phyloP scores from a whole-genome alignment of 805 yeast genomes.

The Candida adriatica region DNA sequence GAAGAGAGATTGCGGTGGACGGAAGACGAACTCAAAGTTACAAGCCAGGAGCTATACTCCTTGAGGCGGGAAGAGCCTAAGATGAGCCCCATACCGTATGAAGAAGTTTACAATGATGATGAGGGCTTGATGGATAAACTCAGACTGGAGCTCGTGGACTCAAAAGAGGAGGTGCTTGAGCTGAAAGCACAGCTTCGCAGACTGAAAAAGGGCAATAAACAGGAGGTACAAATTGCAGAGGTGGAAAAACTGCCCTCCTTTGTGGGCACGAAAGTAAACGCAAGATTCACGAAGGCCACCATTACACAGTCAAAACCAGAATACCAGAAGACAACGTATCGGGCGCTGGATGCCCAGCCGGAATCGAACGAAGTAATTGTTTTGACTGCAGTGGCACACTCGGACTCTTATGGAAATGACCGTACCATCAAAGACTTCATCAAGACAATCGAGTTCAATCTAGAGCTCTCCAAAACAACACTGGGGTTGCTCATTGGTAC shows the following conservation, averaged over 20 bases:
- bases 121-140: background rate
- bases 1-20: constrained; percentile 2
- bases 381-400: constrained; percentile 21
- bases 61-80: too few relatives aligned
- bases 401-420: constrained; percentile 30
- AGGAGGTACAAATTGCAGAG: too few relatives aligned
- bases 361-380: constrained; percentile 10
- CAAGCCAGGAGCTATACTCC: constrained; percentile 5
- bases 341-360: constrained; percentile 3
- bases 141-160: background rate
- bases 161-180: constrained; percentile 4
- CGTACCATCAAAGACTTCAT: constrained; percentile 30
- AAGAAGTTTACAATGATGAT: too few relatives aligned
- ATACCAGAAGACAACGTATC: constrained; percentile 10
- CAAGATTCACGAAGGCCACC: constrained; percentile 4
- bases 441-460: constrained; percentile 24
- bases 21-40: constrained; percentile 4
- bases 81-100: too few relatives aligned
- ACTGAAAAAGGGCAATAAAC: too few relatives aligned
- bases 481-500: constrained; percentile 17
- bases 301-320: constrained; percentile 4
- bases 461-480: constrained; percentile 14
- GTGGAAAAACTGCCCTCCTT: constrained; percentile 1
- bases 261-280: constrained; percentile 6
- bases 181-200: too few relatives aligned